Evolutionary conservation across 1,139 yeast genomes (phyloP), one percentile per base, ranked within the genome.

Genomic region (Pichia sp.): DNA sequence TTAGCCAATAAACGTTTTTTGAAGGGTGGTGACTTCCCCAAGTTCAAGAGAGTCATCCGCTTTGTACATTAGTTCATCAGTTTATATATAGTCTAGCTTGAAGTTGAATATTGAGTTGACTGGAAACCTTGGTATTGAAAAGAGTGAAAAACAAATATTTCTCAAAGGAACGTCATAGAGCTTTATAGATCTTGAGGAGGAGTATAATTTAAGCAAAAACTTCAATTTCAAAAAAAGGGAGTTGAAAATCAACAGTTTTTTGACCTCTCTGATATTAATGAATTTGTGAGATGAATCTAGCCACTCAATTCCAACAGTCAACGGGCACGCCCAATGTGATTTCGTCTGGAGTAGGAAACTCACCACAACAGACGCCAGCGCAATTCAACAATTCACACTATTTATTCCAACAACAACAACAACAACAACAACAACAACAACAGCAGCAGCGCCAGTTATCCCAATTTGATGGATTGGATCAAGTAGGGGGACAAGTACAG

Each of bases 281-380:
- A 22, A 26, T 28, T 19, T 23, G 34, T 19, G 22, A 31, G 12
- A 56, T 56, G 59, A 55, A 55, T 45, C 26, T 52, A 4, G 36
- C 58, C 16, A 28, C 56, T 22, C 58, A 54, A 41, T 57, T 54
- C 19, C 60, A 52, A 30, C 58, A 51, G 40, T 45, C 51, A 19
- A 21, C 52, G 8, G 44, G 46, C 6, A 31, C 50, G 19, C 47
- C 54, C 7, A 46, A 48, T 48, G 26, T 37, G 18, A n/a, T 46
- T 13, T 34, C 50, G 6, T 36, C 51, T 13, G 48, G 50, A n/a
- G 44, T 41, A 21, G 44, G 26, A 9, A 26, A 22, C n/a, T 26
- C 50, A 18, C 57, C 52, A 26, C 56, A 47, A 44, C 57, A 55
- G 21, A 39, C 48, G 22, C 26, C 42, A 28, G 25, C 52, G n/a